These are phyloP conservation scores for Ogataea siamensis DNA, from an alignment of 805 yeast genomes.

Conservation along the genomic window DNA sequence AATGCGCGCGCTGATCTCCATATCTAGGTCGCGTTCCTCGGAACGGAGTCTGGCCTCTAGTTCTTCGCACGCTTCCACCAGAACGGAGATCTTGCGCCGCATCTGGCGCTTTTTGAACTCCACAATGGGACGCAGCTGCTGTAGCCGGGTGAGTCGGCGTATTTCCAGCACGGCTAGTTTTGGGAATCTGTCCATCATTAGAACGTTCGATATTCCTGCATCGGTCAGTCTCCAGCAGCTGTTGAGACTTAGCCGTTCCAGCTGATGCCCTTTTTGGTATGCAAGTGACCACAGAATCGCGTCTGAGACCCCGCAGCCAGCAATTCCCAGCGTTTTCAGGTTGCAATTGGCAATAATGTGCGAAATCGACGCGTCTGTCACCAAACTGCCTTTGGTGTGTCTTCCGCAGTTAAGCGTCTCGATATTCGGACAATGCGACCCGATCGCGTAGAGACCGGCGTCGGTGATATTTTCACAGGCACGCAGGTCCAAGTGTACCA, in stretches of 20 bases:
- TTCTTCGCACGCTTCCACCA: constrained; percentile 78
- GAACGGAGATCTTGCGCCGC: constrained; percentile 44
- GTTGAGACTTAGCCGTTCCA: constrained; percentile 73
- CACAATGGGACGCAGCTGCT: constrained; percentile 63
- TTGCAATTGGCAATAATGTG: constrained; percentile 55
- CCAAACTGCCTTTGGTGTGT: constrained; percentile 59
- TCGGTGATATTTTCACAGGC: constrained; percentile 83
- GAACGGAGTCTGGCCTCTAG: constrained; percentile 57
- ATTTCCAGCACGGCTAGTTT: constrained; percentile 74
- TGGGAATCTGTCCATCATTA: constrained; percentile 49
- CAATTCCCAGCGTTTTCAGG: constrained; percentile 74
- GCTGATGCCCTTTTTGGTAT: constrained; percentile 37
- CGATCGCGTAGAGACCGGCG: constrained; percentile 67
- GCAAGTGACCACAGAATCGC: constrained; percentile 80
- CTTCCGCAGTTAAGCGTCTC: constrained; percentile 75
- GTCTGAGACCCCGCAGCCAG: constrained; percentile 84
- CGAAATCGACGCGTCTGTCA: constrained; percentile 68
- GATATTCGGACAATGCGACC: constrained; percentile 56
- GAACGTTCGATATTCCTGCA: constrained; percentile 32
- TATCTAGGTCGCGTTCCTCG: constrained; percentile 59
- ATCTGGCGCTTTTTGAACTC: constrained; percentile 57
- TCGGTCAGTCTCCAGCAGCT: constrained; percentile 50
- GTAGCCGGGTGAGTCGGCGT: constrained; percentile 55
- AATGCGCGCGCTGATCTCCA: constrained; percentile 52
- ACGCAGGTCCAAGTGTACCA: constrained; percentile 69